These are phyloP conservation scores for Darksidea phi DNA, from an alignment of 495 filamentous ascomycete species.

Conservation along the genomic window DNA sequence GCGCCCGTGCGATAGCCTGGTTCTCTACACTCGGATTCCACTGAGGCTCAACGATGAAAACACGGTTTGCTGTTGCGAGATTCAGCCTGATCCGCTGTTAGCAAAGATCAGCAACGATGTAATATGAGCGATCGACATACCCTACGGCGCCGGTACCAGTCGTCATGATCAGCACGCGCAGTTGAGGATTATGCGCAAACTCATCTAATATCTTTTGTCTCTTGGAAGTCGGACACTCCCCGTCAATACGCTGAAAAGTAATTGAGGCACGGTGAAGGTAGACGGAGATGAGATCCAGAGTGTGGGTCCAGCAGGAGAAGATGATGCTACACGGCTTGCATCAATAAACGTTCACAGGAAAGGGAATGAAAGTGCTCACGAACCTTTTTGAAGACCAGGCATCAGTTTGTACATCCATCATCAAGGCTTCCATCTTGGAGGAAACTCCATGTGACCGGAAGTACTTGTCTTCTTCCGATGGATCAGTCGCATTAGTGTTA, in stretches of 20 bases:
- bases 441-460: conserved; percentile 15
- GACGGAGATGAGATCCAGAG: conserved; percentile 9
- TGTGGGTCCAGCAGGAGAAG: conserved; percentile 25
- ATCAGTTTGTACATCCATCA: conserved; percentile 10
- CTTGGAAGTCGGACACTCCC: conserved; percentile 11
- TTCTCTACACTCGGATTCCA: conserved; percentile 42
- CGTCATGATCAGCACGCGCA: conserved; percentile 33
- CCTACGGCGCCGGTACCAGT: conserved; percentile 36
- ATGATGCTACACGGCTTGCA: conserved; percentile 21
- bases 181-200: conserved; percentile 25
- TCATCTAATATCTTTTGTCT: conserved; percentile 17
- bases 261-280: background rate
- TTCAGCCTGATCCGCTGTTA: conserved; percentile 21
- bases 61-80: conserved; percentile 35
- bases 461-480: conserved; percentile 8
- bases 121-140: conserved; percentile 1
- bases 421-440: conserved; percentile 19
- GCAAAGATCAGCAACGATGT: background rate
- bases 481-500: background rate
- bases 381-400: conserved; percentile 10
- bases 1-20: conserved; percentile 37
- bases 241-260: conserved; percentile 11
- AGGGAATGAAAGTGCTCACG: background rate
- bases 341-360: too few species aligned
- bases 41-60: conserved; percentile 41